Evolutionary conservation across 805 yeast species (phyloP).

Genomic region (Kodamaea neixiangensis): DNA sequence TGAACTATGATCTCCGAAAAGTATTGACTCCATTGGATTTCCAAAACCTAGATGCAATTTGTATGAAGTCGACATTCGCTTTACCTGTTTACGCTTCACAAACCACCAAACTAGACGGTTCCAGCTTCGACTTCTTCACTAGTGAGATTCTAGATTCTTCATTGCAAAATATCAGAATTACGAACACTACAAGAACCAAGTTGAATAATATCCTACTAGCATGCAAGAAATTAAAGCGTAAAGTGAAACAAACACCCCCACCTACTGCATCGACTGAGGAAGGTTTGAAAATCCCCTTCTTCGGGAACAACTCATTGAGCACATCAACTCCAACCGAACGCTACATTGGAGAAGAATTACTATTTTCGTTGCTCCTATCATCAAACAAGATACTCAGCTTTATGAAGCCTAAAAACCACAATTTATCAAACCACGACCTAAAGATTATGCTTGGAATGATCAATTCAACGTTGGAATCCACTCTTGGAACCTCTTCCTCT

Average conservation of each 20-base stretch:
- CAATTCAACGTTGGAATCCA: constrained; percentile 45
- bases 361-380: constrained; percentile 75
- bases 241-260: constrained; percentile 4
- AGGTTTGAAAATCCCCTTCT: constrained; percentile 6
- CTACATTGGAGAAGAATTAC: constrained; percentile 44
- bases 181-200: constrained; percentile 56
- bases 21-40: constrained; percentile 74
- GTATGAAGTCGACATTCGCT: constrained; percentile 39
- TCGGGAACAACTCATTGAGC: background rate
- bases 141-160: constrained; percentile 31
- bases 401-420: constrained; percentile 75
- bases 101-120: constrained; percentile 6
- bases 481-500: constrained; percentile 12
- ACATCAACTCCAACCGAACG: constrained; percentile 11
- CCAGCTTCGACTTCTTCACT: constrained; percentile 28
- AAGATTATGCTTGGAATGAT: constrained; percentile 73
- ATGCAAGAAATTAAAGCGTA: constrained; percentile 22
- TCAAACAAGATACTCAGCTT: constrained; percentile 67
- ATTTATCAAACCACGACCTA: constrained; percentile 78
- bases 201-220: constrained; percentile 55
- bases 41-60: constrained; percentile 64
- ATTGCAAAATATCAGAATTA: constrained; percentile 45
- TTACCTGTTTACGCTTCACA: constrained; percentile 10
- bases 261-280: constrained; percentile 3
- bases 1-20: constrained; percentile 80